A percentile compares a stretch with the other conserved stretches of the same genome.
phyloP scores from a whole-genome alignment of 2,329 filamentous ascomycete genomes.

The Clathrospora elynae region DNA sequence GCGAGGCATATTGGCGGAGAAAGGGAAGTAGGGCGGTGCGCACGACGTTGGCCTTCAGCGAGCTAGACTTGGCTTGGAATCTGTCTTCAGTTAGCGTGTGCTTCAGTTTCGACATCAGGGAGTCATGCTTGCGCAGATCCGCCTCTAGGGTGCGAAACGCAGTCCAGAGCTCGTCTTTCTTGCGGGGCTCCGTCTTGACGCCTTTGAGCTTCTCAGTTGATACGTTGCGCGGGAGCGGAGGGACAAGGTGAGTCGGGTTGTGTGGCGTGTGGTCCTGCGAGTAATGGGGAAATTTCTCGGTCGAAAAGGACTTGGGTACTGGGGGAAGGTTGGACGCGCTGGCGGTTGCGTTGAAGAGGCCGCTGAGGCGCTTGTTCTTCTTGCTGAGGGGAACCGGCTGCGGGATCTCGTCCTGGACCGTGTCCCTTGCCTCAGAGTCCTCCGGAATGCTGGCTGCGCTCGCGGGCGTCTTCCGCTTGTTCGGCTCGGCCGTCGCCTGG shows the following conservation, averaged over 20 bases:
- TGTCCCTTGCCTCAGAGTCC: conserved; percentile 29
- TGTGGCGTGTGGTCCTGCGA: conserved; percentile 39
- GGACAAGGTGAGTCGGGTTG: conserved; percentile 45
- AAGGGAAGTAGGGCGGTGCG: conserved; percentile 77
- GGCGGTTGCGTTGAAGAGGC: conserved; percentile 36
- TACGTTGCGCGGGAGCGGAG: conserved; percentile 51
- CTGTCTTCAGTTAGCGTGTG: conserved; percentile 40
- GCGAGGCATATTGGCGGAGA: conserved; percentile 69
- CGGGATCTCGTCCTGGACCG: conserved; percentile 30
- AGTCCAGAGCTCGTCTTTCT: conserved; percentile 72
- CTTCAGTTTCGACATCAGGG: background rate
- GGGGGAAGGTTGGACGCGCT: conserved; percentile 46
- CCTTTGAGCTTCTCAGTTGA: conserved; percentile 51
- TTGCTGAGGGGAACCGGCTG: conserved; percentile 37
- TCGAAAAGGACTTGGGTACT: conserved; percentile 57
- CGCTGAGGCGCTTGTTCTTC: conserved; percentile 45
- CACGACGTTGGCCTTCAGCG: conserved; percentile 76
- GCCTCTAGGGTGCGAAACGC: conserved; percentile 70
- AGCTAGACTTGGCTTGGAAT: conserved; percentile 74
- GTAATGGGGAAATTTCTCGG: conserved; percentile 51
- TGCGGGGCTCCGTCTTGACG: conserved; percentile 52
- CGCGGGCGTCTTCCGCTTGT: conserved; percentile 34
- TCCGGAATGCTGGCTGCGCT: conserved; percentile 40
- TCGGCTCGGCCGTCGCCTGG: conserved; percentile 21
- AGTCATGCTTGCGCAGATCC: conserved; percentile 67